Base-by-base conservation (phyloP, 805 yeast genomes). In the Candida yuanshanica region DNA sequence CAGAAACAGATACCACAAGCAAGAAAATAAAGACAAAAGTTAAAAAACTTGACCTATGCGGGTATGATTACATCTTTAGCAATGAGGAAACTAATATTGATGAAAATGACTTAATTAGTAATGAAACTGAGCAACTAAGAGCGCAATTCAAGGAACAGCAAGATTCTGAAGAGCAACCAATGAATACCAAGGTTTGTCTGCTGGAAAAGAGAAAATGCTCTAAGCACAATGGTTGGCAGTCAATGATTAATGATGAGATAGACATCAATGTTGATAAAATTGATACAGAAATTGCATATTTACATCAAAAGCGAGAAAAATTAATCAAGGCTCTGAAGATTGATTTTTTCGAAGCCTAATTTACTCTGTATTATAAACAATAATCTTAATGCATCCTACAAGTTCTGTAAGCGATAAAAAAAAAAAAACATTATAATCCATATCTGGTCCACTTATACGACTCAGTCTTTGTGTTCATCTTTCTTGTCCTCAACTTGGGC, bases 121-220 rank as follows among this genome's bases (percentile, higher is more conserved):
- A 40, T 12, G 48, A 55, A 21, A 39, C 29, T 1, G 38, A 36
- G 4, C 8, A 6, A 1, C 16, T 56, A 8, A 41, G 36, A n/a
- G 10, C 20, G 1, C 29, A 17, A 33, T 48, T 44, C 20, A 7
- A 41, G 2, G 35, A 42, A 20, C 25, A 36, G 6, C 32, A 35
- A 21, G 35, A 26, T 10, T 31, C n/a, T 34, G 49, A 47, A n/a
- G 22, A 43, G 17, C 25, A 18, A 11, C 14, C 21, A 12, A 31
- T 37, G 14, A 37, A 33, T 8, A 4, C 18, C 9, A n/a, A 8
- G 12, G 22, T 74, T 1, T 81, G 87, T 50, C 52, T 77, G 7
- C 56, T 63, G 9, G 85, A 80, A 37, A 72, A 72, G 45, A 66
- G 71, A 40, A 79, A 76, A 48, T 81, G 88, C 54, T 53, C 54